These are phyloP conservation scores for Geotrichum siamense DNA, from an alignment of 1,139 yeast species.

Conservation along the genomic window DNA sequence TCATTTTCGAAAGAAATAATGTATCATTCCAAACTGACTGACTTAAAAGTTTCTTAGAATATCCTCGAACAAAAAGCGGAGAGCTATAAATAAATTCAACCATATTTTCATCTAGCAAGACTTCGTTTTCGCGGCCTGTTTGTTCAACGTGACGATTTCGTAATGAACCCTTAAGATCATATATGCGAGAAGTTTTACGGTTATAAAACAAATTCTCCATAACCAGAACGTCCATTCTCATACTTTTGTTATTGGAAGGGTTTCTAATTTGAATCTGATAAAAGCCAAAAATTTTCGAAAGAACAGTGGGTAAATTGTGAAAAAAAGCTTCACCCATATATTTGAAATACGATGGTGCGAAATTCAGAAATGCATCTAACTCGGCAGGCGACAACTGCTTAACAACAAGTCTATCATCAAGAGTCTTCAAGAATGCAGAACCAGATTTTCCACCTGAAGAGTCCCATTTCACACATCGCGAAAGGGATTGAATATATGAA, in stretches of 20 bases:
- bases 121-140: constrained; percentile 94
- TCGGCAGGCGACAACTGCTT: constrained; percentile 86
- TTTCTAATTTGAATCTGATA: constrained; percentile 87
- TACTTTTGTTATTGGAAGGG: constrained; percentile 62
- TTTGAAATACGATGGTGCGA: constrained; percentile 95
- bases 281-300: constrained; percentile 92
- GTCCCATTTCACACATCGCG: constrained; percentile 93
- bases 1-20: constrained; percentile 88
- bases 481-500: constrained; percentile 76
- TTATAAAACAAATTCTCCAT: constrained; percentile 94
- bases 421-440: constrained; percentile 82
- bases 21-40: constrained; percentile 96
- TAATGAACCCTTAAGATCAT: constrained; percentile 97
- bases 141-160: constrained; percentile 93
- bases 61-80: constrained; percentile 89
- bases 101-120: constrained; percentile 92
- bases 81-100: constrained; percentile 95
- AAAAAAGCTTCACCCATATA: constrained; percentile 93
- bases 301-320: constrained; percentile 87
- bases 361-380: constrained; percentile 85
- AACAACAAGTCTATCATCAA: constrained; percentile 78
- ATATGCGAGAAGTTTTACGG: constrained; percentile 73
- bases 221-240: constrained; percentile 84
- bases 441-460: constrained; percentile 96
- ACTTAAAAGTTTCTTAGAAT: constrained; percentile 73